These are phyloP conservation scores for Ottelia alismoides DNA, from an alignment of 106 monocot species.

Conservation along the genomic window DNA sequence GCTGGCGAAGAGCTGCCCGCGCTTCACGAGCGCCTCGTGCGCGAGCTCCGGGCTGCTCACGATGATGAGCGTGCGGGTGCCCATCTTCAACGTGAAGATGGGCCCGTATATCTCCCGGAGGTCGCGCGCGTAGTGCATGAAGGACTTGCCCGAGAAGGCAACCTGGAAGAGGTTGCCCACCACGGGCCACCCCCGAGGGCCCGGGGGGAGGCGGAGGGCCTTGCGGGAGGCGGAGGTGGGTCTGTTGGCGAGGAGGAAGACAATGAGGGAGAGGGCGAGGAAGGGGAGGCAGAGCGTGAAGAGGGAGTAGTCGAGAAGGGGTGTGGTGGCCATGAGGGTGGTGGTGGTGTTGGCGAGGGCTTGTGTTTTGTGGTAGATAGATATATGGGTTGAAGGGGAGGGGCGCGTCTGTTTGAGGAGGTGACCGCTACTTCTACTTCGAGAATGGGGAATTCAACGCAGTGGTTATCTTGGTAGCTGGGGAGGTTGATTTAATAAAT, in stretches of 20 bases:
- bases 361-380: too few relatives aligned
- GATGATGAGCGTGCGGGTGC: conserved; percentile 56
- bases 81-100: conserved; percentile 72
- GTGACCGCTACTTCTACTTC: too few relatives aligned
- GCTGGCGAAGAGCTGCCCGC: conserved; percentile 51
- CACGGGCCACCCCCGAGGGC: conserved; percentile 72
- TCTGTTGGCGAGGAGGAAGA: conserved; percentile 2
- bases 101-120: conserved; percentile 47
- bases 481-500: too few relatives aligned
- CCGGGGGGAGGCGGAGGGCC: conserved; percentile 47
- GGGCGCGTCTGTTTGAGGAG: too few relatives aligned
- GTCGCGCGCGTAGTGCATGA: conserved; percentile 76
- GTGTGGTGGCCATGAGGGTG: too few relatives aligned
- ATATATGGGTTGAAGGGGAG: too few relatives aligned
- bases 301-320: too few relatives aligned
- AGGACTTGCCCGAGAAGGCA: conserved; percentile 42
- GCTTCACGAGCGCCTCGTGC: conserved; percentile 71
- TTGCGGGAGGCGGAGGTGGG: conserved; percentile 4
- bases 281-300: too few relatives aligned
- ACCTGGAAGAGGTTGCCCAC: conserved; percentile 89
- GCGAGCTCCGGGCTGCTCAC: conserved; percentile 57
- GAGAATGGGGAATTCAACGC: too few relatives aligned
- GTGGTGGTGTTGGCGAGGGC: too few relatives aligned
- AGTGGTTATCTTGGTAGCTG: too few relatives aligned
- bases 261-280: conserved; percentile 10